Evolutionary conservation across 1,284 basidiomycete genomes (phyloP).

Genomic region (Phlebopus sp.): DNA sequence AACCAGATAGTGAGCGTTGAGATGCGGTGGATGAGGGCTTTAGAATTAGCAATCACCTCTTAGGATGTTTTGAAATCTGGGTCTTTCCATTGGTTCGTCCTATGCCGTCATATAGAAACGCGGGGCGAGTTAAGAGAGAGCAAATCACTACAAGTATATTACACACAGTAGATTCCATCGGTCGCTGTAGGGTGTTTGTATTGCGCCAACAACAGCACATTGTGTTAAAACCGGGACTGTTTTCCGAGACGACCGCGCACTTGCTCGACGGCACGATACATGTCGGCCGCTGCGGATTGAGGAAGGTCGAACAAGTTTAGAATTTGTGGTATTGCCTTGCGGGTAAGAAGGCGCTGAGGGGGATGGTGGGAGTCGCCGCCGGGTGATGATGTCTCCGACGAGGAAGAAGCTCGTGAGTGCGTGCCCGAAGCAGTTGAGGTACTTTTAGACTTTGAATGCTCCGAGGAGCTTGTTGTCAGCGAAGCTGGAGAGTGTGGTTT

Average conservation of each 20-base stretch:
- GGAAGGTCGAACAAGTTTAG: slow-evolving; percentile 46
- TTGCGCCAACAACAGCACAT: too few relatives aligned
- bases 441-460: slow-evolving; percentile 6
- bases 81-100: slow-evolving; percentile 5
- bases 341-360: slow-evolving; percentile 39
- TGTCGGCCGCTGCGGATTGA: slow-evolving; percentile 45
- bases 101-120: background rate
- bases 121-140: slow-evolving; percentile 1
- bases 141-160: slow-evolving; percentile 7
- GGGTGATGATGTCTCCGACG: slow-evolving; percentile 2
- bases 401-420: slow-evolving; percentile 1
- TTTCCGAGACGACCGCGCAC: slow-evolving; percentile 30
- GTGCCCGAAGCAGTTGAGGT: background rate
- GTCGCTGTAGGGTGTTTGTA: background rate
- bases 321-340: slow-evolving; percentile 52
- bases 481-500: background rate
- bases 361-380: background rate
- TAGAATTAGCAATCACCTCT: background rate
- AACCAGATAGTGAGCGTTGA: background rate
- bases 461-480: slow-evolving; percentile 17
- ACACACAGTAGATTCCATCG: slow-evolving; percentile 9
- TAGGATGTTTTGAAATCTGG: slow-evolving; percentile 6
- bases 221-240: background rate
- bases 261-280: slow-evolving; percentile 67
- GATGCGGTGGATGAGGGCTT: background rate